Evolutionary conservation across 2,329 filamentous ascomycete genomes (phyloP), one percentile per base, ranked within the genome.

Genomic region (Fusarium albosuccineum): DNA sequence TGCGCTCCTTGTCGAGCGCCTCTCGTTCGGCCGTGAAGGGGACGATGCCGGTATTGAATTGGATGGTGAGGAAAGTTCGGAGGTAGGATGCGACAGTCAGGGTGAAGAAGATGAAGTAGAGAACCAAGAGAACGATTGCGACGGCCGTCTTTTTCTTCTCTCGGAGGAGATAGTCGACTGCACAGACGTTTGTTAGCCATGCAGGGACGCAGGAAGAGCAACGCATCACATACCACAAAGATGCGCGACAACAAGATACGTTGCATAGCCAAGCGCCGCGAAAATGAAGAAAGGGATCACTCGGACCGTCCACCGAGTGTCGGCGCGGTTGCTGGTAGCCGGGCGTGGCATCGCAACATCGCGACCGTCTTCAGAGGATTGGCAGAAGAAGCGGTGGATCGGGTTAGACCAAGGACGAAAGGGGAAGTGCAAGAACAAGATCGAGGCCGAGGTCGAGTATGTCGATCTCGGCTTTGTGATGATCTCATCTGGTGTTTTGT

Each of bases 91-190:
- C 72, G 26, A 90, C 74, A 73, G 93, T 86, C 30, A 91, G 82
- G 14, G 92, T 70, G 44, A 97, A 82, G 55, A 97, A 83, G 54
- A 94, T 53, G 73, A 91, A 91, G 79, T 92, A 94, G 26, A 94
- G 78, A 29, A 89, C 86, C 44, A 97, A 82, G 57, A 97, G 86
- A 11, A 87, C 88, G 60, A 91, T 86, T 41, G 89, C 93, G 30
- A 89, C 80, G 55, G 86, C 85, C 60, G 81, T 62, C 74, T 81
- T 85, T 79, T 74, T 78, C 76, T 73, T 76, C 45, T 75, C 72
- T 70, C 73, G 77, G 64, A 94, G 82, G 45, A 97, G 86, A 75
- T 93, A 94, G 70, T 91, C 82, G 69, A 95, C 92, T 75, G 30
- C 13, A 16, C 16, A 22, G 22, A 22, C 22, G 22, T 36, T 57